phyloP scores from a whole-genome alignment of 495 filamentous ascomycete species.

The Annulohypoxylon stygium region DNA sequence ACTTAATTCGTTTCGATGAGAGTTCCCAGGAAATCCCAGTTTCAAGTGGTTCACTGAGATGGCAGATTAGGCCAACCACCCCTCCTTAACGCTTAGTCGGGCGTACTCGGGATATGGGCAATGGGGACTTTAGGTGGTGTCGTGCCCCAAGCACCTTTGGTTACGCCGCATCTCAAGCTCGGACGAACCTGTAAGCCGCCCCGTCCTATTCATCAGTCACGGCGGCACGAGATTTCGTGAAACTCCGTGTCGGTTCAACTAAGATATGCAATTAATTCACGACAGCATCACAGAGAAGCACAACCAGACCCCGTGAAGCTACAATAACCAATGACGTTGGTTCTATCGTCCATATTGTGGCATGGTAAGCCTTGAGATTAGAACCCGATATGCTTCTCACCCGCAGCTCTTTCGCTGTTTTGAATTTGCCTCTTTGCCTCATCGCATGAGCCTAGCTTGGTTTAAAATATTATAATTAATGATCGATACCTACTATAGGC shows the following conservation, averaged over 20 bases:
- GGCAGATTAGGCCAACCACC: neutral
- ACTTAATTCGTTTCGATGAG: neutral
- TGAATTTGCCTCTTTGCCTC: slow-evolving; percentile 10
- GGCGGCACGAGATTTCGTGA: slow-evolving; percentile 42
- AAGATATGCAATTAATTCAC: slow-evolving; percentile 44
- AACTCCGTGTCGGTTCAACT: slow-evolving; percentile 44
- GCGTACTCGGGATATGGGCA: slow-evolving; percentile 13
- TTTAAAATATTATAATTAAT: slow-evolving; percentile 1
- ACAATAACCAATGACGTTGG: slow-evolving; percentile 26
- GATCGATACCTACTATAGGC: neutral
- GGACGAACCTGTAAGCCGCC: slow-evolving; percentile 35
- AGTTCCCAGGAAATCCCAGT: slow-evolving; percentile 21
- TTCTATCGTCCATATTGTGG: slow-evolving; percentile 27
- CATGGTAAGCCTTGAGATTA: slow-evolving; percentile 42
- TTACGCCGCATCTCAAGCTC: slow-evolving; percentile 38
- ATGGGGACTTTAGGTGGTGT: slow-evolving; percentile 8
- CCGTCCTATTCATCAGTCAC: slow-evolving; percentile 18
- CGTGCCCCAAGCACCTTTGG: slow-evolving; percentile 12
- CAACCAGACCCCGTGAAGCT: slow-evolving; percentile 24
- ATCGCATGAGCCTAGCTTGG: slow-evolving; percentile 1
- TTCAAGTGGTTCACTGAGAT: neutral
- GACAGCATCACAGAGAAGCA: slow-evolving; percentile 38
- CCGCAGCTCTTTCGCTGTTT: slow-evolving; percentile 29
- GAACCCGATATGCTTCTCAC: slow-evolving; percentile 39
- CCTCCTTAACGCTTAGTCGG: neutral